Conservation (phyloP, 176 grass and related monocot species). For the Oryza glaberrima region DNA sequence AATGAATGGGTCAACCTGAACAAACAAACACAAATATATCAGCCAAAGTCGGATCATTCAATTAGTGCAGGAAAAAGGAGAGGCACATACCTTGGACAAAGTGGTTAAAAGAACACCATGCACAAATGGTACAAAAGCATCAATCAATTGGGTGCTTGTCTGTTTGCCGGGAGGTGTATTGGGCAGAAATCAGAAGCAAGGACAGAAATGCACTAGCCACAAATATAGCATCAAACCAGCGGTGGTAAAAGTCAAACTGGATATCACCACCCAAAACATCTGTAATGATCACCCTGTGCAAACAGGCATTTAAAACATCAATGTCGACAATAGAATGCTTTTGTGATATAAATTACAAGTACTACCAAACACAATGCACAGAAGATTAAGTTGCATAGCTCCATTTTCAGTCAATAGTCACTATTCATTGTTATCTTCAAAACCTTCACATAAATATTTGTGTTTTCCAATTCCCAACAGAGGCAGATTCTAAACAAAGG, state of each 20-base stretch:
- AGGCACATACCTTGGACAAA: constrained; percentile 41
- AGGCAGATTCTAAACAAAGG: not conserved
- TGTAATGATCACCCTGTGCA: constrained; percentile 87
- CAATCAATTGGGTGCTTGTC: constrained; percentile 98
- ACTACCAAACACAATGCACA: not conserved
- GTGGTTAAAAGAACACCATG: constrained; percentile 56
- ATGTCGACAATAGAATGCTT: not conserved
- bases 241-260: constrained; percentile 98
- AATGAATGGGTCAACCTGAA: constrained; percentile 53
- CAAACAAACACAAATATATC: constrained; percentile 27
- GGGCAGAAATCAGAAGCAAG: constrained; percentile 87
- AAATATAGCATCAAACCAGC: constrained; percentile 99
- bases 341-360: constrained; percentile 18
- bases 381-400: constrained; percentile 11
- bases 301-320: constrained; percentile 30
- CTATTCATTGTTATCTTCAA: not conserved
- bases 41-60: constrained; percentile 20
- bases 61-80: not conserved
- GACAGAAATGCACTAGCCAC: constrained; percentile 93
- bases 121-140: constrained; percentile 46
- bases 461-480: not conserved
- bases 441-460: not conserved
- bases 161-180: constrained; percentile 87
- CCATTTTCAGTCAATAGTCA: constrained; percentile 9
- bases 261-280: constrained; percentile 96